Evolutionary conservation across 2,329 filamentous ascomycete species (phyloP), one percentile per base, ranked within the genome.

Genomic region (Hypoxylon sp.): DNA sequence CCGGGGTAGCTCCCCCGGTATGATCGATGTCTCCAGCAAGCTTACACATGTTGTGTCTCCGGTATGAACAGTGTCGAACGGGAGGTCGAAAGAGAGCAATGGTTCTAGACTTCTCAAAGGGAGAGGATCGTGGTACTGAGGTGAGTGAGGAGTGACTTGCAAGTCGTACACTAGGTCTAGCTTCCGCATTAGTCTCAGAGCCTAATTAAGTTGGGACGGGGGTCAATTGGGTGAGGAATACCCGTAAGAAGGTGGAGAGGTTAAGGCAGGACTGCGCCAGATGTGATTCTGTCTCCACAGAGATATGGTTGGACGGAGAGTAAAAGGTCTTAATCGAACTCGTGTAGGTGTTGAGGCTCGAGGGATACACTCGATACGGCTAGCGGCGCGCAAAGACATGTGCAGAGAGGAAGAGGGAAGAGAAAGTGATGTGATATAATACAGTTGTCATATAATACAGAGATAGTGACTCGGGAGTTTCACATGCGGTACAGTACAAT

Each of bases 31-130:
- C 88, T 74, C 83, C 84, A 63, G 85, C 83, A 69, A 87, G 82
- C 79, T 87, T 88, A 81, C 91, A 93, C 90, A 94, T 95, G 75
- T 83, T 85, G 78, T 85, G 80, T 82, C 91, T 86, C 82, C 90
- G 87, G 80, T 91, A 91, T 59, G 93, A 95, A 81, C 93, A 96
- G 79, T 90, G 81, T 63, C 76, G 71, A 32, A 75, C 63, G 58
- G 66, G 73, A 46, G 74, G 61, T 48, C 45, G 63, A 4, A 73
- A 69, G 49, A 60, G 53, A 38, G 62, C 48, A 38, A 46, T 63
- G 56, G 19, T 67, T 64, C 51, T 65, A 46, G 59, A 52, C 67
- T 67, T 67, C 52, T 61, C 68, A 60, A 66, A 63, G 57, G 65
- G 63, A 65, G 50, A 58, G 43, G 68, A 55, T 68, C 63, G 61